Conservation (phyloP, 2,329 filamentous ascomycete species). For the Botryotinia narcissicola region DNA sequence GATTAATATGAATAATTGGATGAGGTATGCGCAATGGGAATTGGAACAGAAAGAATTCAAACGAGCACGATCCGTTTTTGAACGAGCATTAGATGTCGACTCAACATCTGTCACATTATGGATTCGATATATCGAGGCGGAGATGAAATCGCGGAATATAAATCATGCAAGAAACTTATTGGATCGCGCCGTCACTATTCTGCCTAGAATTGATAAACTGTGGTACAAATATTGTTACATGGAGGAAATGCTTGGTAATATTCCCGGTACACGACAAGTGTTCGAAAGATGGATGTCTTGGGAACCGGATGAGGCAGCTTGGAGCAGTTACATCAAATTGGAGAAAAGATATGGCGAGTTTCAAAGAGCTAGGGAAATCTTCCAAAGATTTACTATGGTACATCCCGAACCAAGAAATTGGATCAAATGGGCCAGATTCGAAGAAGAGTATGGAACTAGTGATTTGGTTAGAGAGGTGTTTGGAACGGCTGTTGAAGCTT, state of each 20-base stretch:
- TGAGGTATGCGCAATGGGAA: constrained; percentile 96
- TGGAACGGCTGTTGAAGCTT: constrained; percentile 78
- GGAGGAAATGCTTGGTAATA: constrained; percentile 96
- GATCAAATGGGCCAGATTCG: constrained; percentile 98
- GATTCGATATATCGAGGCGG: constrained; percentile 91
- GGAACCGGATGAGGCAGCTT: constrained; percentile 94
- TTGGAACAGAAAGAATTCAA: constrained; percentile 97
- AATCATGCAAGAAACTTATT: constrained; percentile 94
- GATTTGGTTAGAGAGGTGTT: constrained; percentile 92
- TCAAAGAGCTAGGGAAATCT: constrained; percentile 85
- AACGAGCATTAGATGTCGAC: constrained; percentile 89
- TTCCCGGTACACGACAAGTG: constrained; percentile 86
- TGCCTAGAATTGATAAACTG: constrained; percentile 89
- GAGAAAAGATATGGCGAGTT: constrained; percentile 95
- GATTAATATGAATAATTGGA: constrained; percentile 98
- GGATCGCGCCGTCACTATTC: constrained; percentile 88
- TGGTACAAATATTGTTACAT: constrained; percentile 99
- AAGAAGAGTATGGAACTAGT: constrained; percentile 91
- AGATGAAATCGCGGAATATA: constrained; percentile 95
- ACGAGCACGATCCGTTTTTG: constrained; percentile 88
- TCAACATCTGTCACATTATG: constrained; percentile 82
- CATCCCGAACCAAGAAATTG: constrained; percentile 94
- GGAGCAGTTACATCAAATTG: constrained; percentile 94
- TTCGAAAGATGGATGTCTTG: constrained; percentile 99
- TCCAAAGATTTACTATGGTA: constrained; percentile 83